phyloP scores from a whole-genome alignment of 176 grass and related monocot genomes.

The sorghum (Sorghum bicolor) region Sorghum_bicolor_NCBIv3 NC_012870.2:5736001-5736500 shows the following conservation, averaged over 20 bases:
- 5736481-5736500: slow-evolving; percentile 95
- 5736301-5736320: slow-evolving; percentile 38
- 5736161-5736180: slow-evolving; percentile 88
- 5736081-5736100: background rate
- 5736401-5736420: slow-evolving; percentile 82
- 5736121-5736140: slow-evolving; percentile 97
- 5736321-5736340: slow-evolving; percentile 43
- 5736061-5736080: background rate
- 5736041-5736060: background rate
- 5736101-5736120: slow-evolving; percentile 53
- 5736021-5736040: background rate
- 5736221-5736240: slow-evolving; percentile 96
- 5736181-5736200: slow-evolving; percentile 95
- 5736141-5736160: slow-evolving; percentile 96
- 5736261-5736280: slow-evolving; percentile 2
- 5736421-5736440: slow-evolving; percentile 87
- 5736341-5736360: slow-evolving; percentile 22
- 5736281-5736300: slow-evolving; percentile 17
- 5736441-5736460: slow-evolving; percentile 98
- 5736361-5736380: slow-evolving; percentile 29
- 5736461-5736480: slow-evolving; percentile 98
- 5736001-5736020: slow-evolving; percentile 55
- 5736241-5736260: slow-evolving; percentile 49
- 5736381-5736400: slow-evolving; percentile 14
- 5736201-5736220: slow-evolving; percentile 74